These are phyloP conservation scores for Calendula officinalis DNA, from an alignment of 129 eudicot species.

Conservation along the genomic window DNA sequence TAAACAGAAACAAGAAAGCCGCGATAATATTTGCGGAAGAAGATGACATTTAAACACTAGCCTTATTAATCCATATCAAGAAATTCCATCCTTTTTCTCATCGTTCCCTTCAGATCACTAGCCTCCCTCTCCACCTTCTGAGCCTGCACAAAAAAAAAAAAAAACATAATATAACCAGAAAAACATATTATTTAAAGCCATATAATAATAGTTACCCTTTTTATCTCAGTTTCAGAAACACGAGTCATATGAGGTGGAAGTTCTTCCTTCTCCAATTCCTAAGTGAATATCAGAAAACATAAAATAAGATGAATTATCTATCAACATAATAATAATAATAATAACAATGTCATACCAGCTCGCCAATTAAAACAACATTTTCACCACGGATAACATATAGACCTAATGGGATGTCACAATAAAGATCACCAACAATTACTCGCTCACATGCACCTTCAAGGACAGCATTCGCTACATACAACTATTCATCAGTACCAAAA, in stretches of 20 bases:
- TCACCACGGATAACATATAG: conserved; percentile 94
- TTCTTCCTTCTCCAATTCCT: conserved; percentile 88
- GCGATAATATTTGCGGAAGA: conserved; percentile 16
- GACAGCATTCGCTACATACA: conserved; percentile 85
- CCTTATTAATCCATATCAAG: conserved; percentile 12
- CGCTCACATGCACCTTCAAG: conserved; percentile 98
- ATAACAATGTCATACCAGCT: conserved; percentile 53
- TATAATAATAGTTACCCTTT: conserved; percentile 47
- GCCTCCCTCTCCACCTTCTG: conserved; percentile 4
- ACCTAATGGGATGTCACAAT: conserved; percentile 94
- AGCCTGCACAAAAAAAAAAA: not conserved
- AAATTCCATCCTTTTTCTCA: conserved; percentile 6
- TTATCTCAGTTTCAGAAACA: conserved; percentile 74
- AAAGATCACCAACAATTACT: conserved; percentile 90
- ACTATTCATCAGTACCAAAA: conserved; percentile 19
- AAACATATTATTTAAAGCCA: not conserved
- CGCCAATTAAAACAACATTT: conserved; percentile 96
- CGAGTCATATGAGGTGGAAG: conserved; percentile 91
- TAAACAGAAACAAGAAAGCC: conserved; percentile 1
- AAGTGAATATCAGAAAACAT: conserved; percentile 17
- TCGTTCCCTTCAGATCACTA: not conserved
- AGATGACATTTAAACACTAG: not conserved
- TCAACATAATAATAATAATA: not conserved
- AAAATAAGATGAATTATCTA: not conserved
- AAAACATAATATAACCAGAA: not conserved